phyloP scores from a whole-genome alignment of 2,329 filamentous ascomycete genomes.

The Aspergillus sp. region DNA sequence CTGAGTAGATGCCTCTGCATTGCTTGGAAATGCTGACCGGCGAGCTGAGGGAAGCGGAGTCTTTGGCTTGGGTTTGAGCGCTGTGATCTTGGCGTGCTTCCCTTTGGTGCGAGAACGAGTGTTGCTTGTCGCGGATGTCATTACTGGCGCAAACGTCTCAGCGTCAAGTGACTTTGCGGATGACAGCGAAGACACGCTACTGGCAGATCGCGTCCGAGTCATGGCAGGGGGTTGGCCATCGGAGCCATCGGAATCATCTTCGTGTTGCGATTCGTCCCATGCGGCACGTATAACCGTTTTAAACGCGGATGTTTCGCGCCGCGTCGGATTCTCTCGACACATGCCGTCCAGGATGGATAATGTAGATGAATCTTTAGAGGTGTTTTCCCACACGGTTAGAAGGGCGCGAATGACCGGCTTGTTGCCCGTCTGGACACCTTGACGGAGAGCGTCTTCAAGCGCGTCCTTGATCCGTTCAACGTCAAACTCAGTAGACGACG shows the following conservation, averaged over 20 bases:
- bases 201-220: constrained; percentile 17
- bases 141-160: constrained; percentile 24
- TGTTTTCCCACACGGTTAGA: constrained; percentile 21
- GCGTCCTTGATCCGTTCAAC: constrained; percentile 22
- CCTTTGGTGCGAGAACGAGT: constrained; percentile 13
- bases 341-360: constrained; percentile 24
- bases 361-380: constrained; percentile 24
- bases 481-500: constrained; percentile 19
- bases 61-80: constrained; percentile 14
- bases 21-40: constrained; percentile 13
- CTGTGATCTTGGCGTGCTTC: constrained; percentile 17
- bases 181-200: constrained; percentile 33
- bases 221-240: constrained; percentile 6
- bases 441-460: constrained; percentile 20
- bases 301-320: constrained; percentile 22
- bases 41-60: constrained; percentile 5
- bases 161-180: constrained; percentile 33
- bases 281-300: constrained; percentile 25
- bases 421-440: constrained; percentile 24
- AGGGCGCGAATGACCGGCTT: constrained; percentile 22
- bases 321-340: constrained; percentile 20
- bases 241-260: constrained; percentile 5
- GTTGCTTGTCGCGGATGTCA: constrained; percentile 10
- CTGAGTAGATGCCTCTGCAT: constrained; percentile 17
- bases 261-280: constrained; percentile 15